Base-by-base conservation (phyloP, 2,329 filamentous ascomycete species). In the Trematosphaeria pertusa region DNA sequence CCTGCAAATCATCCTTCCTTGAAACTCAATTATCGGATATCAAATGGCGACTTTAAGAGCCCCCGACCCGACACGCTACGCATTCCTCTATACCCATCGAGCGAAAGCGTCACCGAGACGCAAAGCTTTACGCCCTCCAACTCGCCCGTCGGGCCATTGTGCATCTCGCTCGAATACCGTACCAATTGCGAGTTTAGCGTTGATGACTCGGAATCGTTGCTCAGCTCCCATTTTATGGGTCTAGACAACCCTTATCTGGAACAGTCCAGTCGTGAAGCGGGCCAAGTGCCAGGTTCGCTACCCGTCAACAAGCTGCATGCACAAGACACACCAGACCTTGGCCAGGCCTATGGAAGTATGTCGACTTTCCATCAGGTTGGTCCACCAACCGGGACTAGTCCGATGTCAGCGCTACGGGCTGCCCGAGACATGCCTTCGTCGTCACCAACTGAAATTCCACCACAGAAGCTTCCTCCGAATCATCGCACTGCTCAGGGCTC, bases 161-260 rank as follows among this genome's bases (percentile, higher is more conserved):
- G 86, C 46, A 87, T 93, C 40, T 84, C 87, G 28, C 89, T 96
- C 21, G 85, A 86, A 9, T 96, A 96, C 73, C 87, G 94, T 53
- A 89, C 85, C 47, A 91, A 94, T 64, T 96, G 90, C 75, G 91
- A 88, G 62, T 97, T 99, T 71, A 86, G 88, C 35, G 85, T 97
- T 30, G 93, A 96, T 61, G 91, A 97, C 71, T 88, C 91, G 0
- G 94, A 97, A 72, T 87, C 92, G 4, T 75, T 97, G 7, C 75
- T 97, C 33, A 96, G 92, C 74, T 97, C 93, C 11, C 87, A 91
- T 22, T 96, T 97, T 65, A 91, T 96, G 83, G 91, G 90, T 11
- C 83, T 91, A 28, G 92, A 96, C 66, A 91, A 96, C 66, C 85
- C 89, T 50, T 89, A 90, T 64, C 95, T 96, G 69, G 85, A 85